Conservation (phyloP, 2,329 filamentous ascomycete genomes). For the Cladosporium sp. region DNA sequence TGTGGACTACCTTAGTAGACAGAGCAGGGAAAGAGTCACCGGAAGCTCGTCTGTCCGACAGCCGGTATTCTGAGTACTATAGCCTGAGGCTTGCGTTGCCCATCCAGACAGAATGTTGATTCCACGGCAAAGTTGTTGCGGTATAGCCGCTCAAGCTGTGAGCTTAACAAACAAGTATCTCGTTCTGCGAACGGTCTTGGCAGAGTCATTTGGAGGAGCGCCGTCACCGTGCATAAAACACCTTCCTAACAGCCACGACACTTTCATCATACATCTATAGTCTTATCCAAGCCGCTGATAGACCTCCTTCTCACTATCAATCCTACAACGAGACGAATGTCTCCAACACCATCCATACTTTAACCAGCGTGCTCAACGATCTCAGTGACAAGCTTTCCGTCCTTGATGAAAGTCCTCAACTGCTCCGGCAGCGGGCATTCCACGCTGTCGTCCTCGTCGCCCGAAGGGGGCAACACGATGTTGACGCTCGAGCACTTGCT, state of each 20-base stretch:
- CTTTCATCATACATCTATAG: slow-evolving; percentile 10
- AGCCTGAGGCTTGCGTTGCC: too few relatives aligned
- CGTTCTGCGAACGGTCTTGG: too few relatives aligned
- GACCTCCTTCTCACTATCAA: neutral
- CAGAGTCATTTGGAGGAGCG: too few relatives aligned
- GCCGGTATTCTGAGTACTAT: too few relatives aligned
- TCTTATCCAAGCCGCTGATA: neutral
- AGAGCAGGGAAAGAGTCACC: too few relatives aligned
- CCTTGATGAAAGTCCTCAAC: slow-evolving; percentile 73
- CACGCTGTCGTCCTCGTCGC: slow-evolving; percentile 68
- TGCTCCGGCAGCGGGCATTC: slow-evolving; percentile 88
- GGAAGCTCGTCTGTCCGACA: too few relatives aligned
- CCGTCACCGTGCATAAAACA: too few relatives aligned
- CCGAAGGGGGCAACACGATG: slow-evolving; percentile 70
- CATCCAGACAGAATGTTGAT: too few relatives aligned
- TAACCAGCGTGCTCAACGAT: slow-evolving; percentile 93
- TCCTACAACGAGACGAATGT: neutral
- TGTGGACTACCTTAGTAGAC: too few relatives aligned
- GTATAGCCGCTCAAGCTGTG: too few relatives aligned
- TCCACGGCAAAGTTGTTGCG: too few relatives aligned
- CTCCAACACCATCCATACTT: slow-evolving; percentile 8
- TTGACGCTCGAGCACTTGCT: slow-evolving; percentile 88
- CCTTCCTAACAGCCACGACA: neutral
- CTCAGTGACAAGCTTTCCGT: slow-evolving; percentile 79
- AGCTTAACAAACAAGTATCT: too few relatives aligned